A percentile compares a stretch with the other conserved stretches of the same genome.
phyloP scores from a whole-genome alignment of 495 filamentous ascomycete genomes.

The Penicillium cinerascens region DNA sequence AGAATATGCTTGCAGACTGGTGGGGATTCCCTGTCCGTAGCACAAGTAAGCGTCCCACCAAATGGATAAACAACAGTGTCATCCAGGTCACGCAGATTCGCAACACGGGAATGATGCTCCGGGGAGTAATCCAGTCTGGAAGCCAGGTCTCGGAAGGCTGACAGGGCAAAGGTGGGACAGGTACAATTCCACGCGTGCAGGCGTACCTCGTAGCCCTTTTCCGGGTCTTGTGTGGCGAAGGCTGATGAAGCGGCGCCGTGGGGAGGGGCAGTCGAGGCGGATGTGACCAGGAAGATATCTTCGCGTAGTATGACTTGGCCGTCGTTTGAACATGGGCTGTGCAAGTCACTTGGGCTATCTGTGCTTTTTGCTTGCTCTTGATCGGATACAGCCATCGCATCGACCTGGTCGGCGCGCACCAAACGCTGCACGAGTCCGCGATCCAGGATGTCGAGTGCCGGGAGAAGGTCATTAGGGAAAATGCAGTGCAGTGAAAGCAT shows the following conservation, averaged over 20 bases:
- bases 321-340: neutral
- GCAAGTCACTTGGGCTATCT: neutral
- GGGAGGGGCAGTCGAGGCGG: constrained; percentile 43
- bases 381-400: neutral
- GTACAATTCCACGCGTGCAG: constrained; percentile 82
- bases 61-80: constrained; percentile 34
- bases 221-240: constrained; percentile 18
- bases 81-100: constrained; percentile 7
- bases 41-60: constrained; percentile 47
- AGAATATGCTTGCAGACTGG: constrained; percentile 89
- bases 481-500: constrained; percentile 54
- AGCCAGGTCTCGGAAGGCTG: constrained; percentile 51
- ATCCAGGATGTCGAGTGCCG: constrained; percentile 80
- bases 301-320: constrained; percentile 6
- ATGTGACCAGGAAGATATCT: constrained; percentile 37
- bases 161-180: constrained; percentile 77
- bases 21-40: constrained; percentile 28
- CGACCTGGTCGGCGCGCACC: constrained; percentile 4
- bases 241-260: constrained; percentile 9
- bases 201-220: constrained; percentile 63
- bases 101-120: constrained; percentile 4
- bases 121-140: constrained; percentile 1
- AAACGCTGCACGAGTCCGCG: constrained; percentile 58
- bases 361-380: neutral
- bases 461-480: constrained; percentile 57